phyloP scores from a whole-genome alignment of 208 protist species.

The Acanthamoeba lenticulata region DNA sequence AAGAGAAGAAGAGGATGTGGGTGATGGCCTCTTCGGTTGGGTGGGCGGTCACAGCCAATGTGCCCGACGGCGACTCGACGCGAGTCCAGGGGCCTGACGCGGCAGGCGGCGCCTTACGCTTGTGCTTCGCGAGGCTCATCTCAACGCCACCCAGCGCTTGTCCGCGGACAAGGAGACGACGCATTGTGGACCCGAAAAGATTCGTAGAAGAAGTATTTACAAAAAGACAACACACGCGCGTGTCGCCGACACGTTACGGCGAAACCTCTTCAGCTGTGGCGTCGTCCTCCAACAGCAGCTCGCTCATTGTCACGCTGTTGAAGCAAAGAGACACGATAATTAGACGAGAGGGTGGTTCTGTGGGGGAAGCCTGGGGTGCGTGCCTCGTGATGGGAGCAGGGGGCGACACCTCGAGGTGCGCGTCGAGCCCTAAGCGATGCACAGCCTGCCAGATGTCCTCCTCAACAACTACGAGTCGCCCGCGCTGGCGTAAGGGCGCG shows the following conservation, averaged over 20 bases:
- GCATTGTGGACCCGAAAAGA: no score
- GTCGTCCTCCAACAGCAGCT: background rate
- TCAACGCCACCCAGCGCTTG: no score
- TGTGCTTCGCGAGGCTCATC: no score
- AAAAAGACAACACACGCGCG: no score
- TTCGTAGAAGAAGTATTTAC: no score
- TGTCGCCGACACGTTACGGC: no score
- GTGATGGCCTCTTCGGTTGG: background rate
- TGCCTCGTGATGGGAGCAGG: background rate
- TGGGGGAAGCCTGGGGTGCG: background rate
- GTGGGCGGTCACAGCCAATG: background rate
- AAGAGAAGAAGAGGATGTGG: background rate
- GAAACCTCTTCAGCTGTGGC: no score
- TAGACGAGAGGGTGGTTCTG: background rate
- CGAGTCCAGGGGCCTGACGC: no score
- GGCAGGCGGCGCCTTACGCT: no score
- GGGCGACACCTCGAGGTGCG: background rate
- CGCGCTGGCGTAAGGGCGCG: no score
- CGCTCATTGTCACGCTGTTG: background rate
- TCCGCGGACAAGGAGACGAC: no score
- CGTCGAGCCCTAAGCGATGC: background rate
- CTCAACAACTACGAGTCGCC: no score
- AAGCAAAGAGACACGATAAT: background rate
- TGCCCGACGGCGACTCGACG: background rate
- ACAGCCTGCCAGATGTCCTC: slow-evolving; percentile 11